Conservation (phyloP, 108 stramenopile genomes). For the Cyclotella sp. region DNA sequence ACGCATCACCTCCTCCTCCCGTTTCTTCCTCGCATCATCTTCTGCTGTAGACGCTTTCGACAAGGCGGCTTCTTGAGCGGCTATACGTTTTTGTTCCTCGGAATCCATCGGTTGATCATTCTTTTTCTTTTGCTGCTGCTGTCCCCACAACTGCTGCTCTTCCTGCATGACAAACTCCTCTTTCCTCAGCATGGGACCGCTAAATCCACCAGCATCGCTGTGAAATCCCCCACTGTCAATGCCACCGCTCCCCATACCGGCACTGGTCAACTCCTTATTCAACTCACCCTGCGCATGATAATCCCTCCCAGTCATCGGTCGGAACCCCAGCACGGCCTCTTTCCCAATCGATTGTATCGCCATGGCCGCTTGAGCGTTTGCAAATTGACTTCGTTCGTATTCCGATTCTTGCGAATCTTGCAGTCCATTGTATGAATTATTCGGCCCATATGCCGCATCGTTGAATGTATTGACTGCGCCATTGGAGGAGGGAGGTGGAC, state of each 20-base stretch:
- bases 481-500: conserved; percentile 1
- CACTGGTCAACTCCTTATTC: conserved; percentile 25
- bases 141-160: too few species aligned
- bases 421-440: not conserved
- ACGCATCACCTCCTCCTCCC: conserved; percentile 6
- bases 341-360: conserved; percentile 37
- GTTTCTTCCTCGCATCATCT: conserved; percentile 5
- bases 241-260: not conserved
- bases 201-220: not conserved
- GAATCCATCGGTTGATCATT: not conserved
- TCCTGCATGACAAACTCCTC: not conserved
- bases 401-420: conserved; percentile 2
- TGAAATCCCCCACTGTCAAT: not conserved
- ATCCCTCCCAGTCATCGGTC: conserved; percentile 2
- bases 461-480: not conserved
- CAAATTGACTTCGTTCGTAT: conserved; percentile 8
- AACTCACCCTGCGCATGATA: conserved; percentile 11
- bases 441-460: not conserved
- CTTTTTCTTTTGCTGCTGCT: not conserved
- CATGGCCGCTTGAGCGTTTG: conserved; percentile 9
- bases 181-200: not conserved
- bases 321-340: conserved; percentile 18
- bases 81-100: conserved; percentile 1
- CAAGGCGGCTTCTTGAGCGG: conserved; percentile 13
- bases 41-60: conserved; percentile 7